Evolutionary conservation across 2,329 filamentous ascomycete genomes (phyloP), one percentile per base, ranked within the genome.

Genomic region (Bipolaris oryzae): DNA sequence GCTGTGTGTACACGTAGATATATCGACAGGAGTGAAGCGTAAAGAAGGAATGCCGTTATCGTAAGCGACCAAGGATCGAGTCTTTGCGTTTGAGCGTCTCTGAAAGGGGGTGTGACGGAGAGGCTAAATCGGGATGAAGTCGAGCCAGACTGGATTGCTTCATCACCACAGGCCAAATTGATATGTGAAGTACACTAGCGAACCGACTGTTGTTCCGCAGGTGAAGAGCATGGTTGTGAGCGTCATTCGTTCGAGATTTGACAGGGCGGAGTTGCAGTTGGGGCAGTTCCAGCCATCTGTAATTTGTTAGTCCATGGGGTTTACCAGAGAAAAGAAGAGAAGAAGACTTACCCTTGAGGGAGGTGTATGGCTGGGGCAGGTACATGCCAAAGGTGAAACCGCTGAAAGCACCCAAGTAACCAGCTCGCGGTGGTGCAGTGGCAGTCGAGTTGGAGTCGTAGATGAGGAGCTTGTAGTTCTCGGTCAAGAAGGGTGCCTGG

Each of bases 341-440:
- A 13, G 1, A 11, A 20, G 35, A 67, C 81, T 70, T 76, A 85
- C 84, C 78, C 42, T 70, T 65, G 53, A 82, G 77, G 6, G 81
- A 78, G 5, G 78, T 80, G 68, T 84, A 82, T 3, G 77, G 55
- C 72, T 84, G 83, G 39, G 82, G 79, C 23, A 70, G 69, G 71
- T 89, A 89, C 84, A 89, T 87, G 58, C 84, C 87, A 66, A 89
- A 89, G 5, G 72, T 77, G 66, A 82, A 84, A 15, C 80, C 77
- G 54, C 78, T 79, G 67, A 78, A 82, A 2, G 80, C 76, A 15
- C 76, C 78, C 41, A 89, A 72, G 67, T 87, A 81, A 5, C 87
- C 87, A 0, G 86, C 78, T 13, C 69, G 71, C 2, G 85, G 75
- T 16, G 79, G 75, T 4, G 84, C 83, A 18, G 76, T 83, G 38